phyloP scores from a whole-genome alignment of 345 rosid species.

The Eucalyptus curtisii region DNA sequence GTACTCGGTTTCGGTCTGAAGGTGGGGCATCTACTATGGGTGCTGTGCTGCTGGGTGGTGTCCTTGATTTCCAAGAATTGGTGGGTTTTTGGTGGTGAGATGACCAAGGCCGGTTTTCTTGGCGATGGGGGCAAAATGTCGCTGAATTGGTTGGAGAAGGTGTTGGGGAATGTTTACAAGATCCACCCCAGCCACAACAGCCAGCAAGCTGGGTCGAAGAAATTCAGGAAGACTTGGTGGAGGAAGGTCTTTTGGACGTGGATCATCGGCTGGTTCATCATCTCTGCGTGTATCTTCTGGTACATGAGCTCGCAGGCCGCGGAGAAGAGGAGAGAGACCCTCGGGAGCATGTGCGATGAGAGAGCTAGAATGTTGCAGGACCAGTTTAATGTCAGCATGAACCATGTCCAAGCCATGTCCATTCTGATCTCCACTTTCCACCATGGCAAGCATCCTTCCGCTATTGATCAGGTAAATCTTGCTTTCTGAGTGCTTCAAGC shows the following conservation, averaged over 20 bases:
- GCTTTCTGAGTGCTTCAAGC: not conserved
- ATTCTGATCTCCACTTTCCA: slow-evolving; percentile 90
- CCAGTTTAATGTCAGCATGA: slow-evolving; percentile 98
- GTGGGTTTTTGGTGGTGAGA: slow-evolving; percentile 44
- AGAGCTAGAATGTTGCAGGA: slow-evolving; percentile 98
- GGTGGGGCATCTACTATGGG: slow-evolving; percentile 72
- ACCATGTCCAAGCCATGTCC: slow-evolving; percentile 95
- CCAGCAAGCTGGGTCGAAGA: slow-evolving; percentile 52
- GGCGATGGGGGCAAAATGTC: slow-evolving; percentile 52
- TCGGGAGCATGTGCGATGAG: slow-evolving; percentile 88
- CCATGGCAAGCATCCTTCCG: slow-evolving; percentile 86
- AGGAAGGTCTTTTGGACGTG: slow-evolving; percentile 48
- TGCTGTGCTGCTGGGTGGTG: slow-evolving; percentile 75
- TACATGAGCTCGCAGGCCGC: slow-evolving; percentile 58
- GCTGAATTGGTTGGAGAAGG: slow-evolving; percentile 47
- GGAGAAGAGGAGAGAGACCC: slow-evolving; percentile 73
- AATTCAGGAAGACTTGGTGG: slow-evolving; percentile 43
- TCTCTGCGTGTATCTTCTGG: slow-evolving; percentile 44
- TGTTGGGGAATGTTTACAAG: slow-evolving; percentile 25
- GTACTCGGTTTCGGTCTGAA: slow-evolving; percentile 73
- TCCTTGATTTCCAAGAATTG: slow-evolving; percentile 44
- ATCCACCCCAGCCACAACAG: slow-evolving; percentile 36
- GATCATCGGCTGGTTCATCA: slow-evolving; percentile 39
- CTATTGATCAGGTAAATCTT: slow-evolving; percentile 75
- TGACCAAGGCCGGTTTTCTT: slow-evolving; percentile 29